Conservation (phyloP, 164 flowering plant species). For the Cinnamomum micranthum region DNA sequence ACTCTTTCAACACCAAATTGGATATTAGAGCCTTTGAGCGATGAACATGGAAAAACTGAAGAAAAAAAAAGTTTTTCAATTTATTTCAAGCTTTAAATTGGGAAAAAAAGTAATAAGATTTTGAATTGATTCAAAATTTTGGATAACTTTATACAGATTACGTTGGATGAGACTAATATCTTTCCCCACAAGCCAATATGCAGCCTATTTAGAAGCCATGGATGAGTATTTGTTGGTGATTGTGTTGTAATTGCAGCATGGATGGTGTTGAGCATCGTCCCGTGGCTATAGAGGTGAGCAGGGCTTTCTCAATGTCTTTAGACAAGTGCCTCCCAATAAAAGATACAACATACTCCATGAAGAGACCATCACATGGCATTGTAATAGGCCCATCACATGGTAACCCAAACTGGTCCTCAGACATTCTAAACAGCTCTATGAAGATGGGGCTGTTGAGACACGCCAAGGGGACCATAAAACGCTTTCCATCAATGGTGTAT, state of each 20-base stretch:
- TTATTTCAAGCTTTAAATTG: too few species aligned
- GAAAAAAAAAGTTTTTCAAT: too few species aligned
- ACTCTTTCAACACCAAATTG: too few species aligned
- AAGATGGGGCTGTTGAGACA: conserved; percentile 20
- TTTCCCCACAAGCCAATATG: too few species aligned
- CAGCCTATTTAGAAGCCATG: neutral
- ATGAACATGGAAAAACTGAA: too few species aligned
- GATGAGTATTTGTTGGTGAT: neutral
- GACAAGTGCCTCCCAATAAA: neutral
- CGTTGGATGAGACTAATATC: neutral
- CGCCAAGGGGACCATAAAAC: conserved; percentile 22
- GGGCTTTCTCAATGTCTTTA: conserved; percentile 17
- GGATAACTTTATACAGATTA: neutral
- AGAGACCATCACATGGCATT: conserved; percentile 20
- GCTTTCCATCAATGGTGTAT: conserved; percentile 8
- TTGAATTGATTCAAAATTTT: neutral
- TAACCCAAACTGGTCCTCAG: conserved; percentile 26
- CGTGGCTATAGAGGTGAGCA: conserved; percentile 11
- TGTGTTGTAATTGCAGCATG: neutral
- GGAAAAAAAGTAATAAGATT: neutral
- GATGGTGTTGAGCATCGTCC: conserved; percentile 10
- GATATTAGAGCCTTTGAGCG: too few species aligned
- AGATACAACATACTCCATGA: conserved; percentile 19
- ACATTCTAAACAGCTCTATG: conserved; percentile 25
- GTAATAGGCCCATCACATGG: conserved; percentile 21